Base-by-base conservation (phyloP, 208 protist genomes). In the Leptomonas pyrrhocoris region DNA sequence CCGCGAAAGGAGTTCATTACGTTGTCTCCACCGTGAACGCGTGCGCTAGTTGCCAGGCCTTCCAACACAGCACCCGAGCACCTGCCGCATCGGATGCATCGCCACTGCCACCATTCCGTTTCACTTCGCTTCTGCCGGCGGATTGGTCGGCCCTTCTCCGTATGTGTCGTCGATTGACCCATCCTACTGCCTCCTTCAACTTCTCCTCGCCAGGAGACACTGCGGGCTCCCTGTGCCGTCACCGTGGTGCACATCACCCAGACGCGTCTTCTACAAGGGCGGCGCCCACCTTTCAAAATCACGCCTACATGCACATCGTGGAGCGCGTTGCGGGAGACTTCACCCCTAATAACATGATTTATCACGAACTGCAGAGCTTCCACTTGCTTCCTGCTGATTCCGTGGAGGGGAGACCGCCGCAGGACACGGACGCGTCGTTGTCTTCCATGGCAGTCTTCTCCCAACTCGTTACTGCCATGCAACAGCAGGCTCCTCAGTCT, bases 321-420 rank as follows among this genome's bases (percentile, higher is more conserved):
- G 74, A 92, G 72, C 80, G 91, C 15, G 55, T 45, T 3, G 25
- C 55, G 0, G 83, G 69, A 11, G 91, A 96, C 79, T 94, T 93
- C 74, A 79, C 77, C 13, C 88, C 91, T 18, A 96, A 96, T 61
- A 94, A 96, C 74, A 79, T 90, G 72, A 76, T 96, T 46, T 96
- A 96, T 58, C 80, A 94, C 57, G 48, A 74, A 0, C 72, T 95
- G 21, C 87, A 92, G 68, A 55, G 74, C 27, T 87, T 80, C 45
- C 70, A 68, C 34, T 25, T 60, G 3, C 28, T 46, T 6, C 36
- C 70, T 21, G 30, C 0, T n/a, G 12, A 51, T 13, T 23, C 15
- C 16, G 45, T 7, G 21, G n/a, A 42, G n/a, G 58, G 1, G 58
- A 1, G 21, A 1, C 5, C 34, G 13, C 6, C 23, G 11, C 3